Percentiles rank a stretch among this genome's conserved stretches.
Evolutionary conservation across 2,329 filamentous ascomycete genomes (phyloP).

Genomic region (Alternaria sp.): DNA sequence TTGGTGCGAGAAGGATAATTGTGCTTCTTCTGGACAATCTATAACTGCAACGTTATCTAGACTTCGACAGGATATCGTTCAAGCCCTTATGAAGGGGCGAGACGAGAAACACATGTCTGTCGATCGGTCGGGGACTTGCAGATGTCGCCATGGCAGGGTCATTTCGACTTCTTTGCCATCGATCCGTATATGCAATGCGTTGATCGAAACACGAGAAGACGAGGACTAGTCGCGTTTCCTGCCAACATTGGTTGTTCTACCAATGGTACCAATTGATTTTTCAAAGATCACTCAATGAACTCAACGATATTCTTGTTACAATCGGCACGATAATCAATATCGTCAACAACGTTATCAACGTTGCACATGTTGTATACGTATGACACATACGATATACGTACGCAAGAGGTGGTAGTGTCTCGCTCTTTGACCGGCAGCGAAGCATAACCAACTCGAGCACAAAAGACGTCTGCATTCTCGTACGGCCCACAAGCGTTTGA

Average conservation of each 20-base stretch:
- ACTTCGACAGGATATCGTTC: neutral
- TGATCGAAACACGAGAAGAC: neutral
- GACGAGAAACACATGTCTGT: neutral
- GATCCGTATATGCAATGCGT: neutral
- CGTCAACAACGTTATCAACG: neutral
- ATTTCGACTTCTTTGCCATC: neutral
- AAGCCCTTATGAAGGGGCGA: neutral
- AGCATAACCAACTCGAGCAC: neutral
- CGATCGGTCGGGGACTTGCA: neutral
- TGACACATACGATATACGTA: neutral
- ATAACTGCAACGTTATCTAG: neutral
- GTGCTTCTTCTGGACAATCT: neutral
- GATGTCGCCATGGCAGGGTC: neutral
- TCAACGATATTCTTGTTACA: neutral
- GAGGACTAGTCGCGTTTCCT: neutral
- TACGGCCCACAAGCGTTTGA: neutral
- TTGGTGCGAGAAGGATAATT: neutral
- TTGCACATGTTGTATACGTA: neutral
- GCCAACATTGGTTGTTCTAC: neutral
- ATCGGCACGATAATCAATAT: neutral
- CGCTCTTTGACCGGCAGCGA: neutral
- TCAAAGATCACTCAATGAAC: neutral
- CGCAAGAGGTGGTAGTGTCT: neutral
- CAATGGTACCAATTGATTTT: neutral
- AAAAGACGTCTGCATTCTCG: neutral